These are phyloP conservation scores for Cercospora janseana DNA, from an alignment of 2,329 filamentous ascomycete genomes.

Conservation along the genomic window DNA sequence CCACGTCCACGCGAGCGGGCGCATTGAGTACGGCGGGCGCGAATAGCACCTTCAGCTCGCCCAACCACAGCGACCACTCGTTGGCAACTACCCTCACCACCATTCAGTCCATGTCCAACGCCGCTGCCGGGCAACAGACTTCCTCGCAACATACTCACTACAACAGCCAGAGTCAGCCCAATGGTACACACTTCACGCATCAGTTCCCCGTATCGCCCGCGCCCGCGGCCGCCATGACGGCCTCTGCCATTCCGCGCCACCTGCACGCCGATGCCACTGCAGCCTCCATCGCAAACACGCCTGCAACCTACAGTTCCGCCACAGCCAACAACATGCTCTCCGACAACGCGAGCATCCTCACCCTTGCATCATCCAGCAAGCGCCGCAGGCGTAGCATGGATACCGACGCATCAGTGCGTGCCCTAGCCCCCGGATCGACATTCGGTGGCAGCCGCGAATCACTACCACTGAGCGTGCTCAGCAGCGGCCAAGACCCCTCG, in stretches of 20 bases:
- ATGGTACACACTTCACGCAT: constrained; percentile 55
- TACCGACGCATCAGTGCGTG: constrained; percentile 80
- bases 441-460: constrained; percentile 81
- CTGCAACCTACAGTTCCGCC: constrained; percentile 66
- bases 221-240: constrained; percentile 56
- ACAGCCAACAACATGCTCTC: constrained; percentile 79
- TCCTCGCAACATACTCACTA: constrained; percentile 36
- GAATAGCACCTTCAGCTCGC: constrained; percentile 74
- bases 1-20: constrained; percentile 66
- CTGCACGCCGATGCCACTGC: constrained; percentile 50
- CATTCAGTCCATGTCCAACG: constrained; percentile 68
- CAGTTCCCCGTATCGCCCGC: constrained; percentile 53
- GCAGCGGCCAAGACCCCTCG: constrained; percentile 52
- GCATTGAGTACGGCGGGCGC: constrained; percentile 63
- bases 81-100: constrained; percentile 82
- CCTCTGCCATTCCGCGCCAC: constrained; percentile 70
- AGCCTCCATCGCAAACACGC: constrained; percentile 15
- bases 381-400: constrained; percentile 76
- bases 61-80: constrained; percentile 75
- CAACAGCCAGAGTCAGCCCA: constrained; percentile 37
- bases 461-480: constrained; percentile 74
- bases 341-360: constrained; percentile 83
- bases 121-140: constrained; percentile 28
- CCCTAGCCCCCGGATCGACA: constrained; percentile 76
- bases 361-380: constrained; percentile 78